Base-by-base conservation (phyloP, 1,284 basidiomycete species). In the Pseudozyma flocculosa region DNA sequence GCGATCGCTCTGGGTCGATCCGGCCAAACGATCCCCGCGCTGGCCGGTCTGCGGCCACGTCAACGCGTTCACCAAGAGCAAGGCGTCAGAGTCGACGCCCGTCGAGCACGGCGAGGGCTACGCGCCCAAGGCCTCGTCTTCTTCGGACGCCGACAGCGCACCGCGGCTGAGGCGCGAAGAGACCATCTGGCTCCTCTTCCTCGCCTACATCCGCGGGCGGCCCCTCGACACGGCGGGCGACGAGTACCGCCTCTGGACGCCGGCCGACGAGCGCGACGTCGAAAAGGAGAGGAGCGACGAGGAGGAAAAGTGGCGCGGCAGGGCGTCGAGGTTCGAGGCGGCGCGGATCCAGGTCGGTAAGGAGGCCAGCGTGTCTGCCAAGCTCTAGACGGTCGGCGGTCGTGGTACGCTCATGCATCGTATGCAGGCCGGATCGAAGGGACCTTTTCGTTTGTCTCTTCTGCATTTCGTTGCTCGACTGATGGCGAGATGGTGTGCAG, bases 1-100 rank as follows among this genome's bases (percentile, higher is more conserved):
- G 21, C 59, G 59, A 30, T 58, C 52, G 11, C 54, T 72, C n/a
- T 72, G 64, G 66, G 59, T 72, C 54, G 59, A 72, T 30, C 70
- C 70, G 1, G 9, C 45, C 39, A 56, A 52, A 43, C 53, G 57
- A 11, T 42, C 19, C 17, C 56, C 49, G 10, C 48, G 52, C 9
- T 72, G 67, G 67, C 67, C 67, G 2, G 43, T 23, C 4, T 68
- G 63, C 36, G 70, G 67, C 5, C 61, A 68, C 32, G 65, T 65
- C 36, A 59, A 60, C 40, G 54, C 57, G 5, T 64, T 68, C 37
- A 57, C 61, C 10, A 54, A 50, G 23, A 50, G 42, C 51, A 63
- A 63, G 36, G 39, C 48, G 13, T 18, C 55, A 37, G 19, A 53
- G 10, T 48, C 59, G 17, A 45, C 52, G 11, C 59, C 63, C 4